Base-by-base conservation (phyloP, 2,329 filamentous ascomycete genomes). In the Pleoardoris graminearum region DNA sequence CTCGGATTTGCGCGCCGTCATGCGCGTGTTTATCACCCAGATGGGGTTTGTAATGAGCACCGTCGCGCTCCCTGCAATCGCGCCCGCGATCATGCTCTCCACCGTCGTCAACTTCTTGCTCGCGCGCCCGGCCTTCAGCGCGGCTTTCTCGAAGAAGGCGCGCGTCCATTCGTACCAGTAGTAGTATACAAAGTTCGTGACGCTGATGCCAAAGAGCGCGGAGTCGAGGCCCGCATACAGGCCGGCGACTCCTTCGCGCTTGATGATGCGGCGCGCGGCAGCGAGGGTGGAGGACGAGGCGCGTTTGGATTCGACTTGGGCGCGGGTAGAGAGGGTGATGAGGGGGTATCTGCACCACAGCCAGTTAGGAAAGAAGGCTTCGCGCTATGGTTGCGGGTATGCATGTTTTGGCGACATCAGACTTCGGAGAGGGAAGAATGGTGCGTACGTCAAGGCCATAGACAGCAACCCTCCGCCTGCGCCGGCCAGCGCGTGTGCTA, bases 111-210 rank as follows among this genome's bases (percentile, higher is more conserved):
- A 87, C 73, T 91, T 92, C 76, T 85, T 88, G 57, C 83, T 86
- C 51, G 86, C 83, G 59, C 90, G 86, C 29, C 89, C 89, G 49
- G 89, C 80, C 66, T 85, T 86, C 52, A 82, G 74, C 39, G 91
- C 91, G 8, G 91, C 89, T 59, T 75, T 81, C 73, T 90, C 91
- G 78, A 97, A 97, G 71, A 88, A 88, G 45, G 88, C 82, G 53
- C 92, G 87, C 58, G 91, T 94, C 90, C 91, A 99, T 79, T 99
- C 94, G 77, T 97, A 99, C 93, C 90, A 99, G 82, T 97, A 99
- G 79, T 99, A 99, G 82, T 99, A 99, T 42, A 99, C 93, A 73
- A 99, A 99, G 80, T 99, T 99, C 66, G 94, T 99, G 64, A 99
- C 87, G 75, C 89, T 94, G 79, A 99, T 97, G 73, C 94, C 94